phyloP scores from a whole-genome alignment of 2,329 filamentous ascomycete genomes.

The Beauveria caledonica region DNA sequence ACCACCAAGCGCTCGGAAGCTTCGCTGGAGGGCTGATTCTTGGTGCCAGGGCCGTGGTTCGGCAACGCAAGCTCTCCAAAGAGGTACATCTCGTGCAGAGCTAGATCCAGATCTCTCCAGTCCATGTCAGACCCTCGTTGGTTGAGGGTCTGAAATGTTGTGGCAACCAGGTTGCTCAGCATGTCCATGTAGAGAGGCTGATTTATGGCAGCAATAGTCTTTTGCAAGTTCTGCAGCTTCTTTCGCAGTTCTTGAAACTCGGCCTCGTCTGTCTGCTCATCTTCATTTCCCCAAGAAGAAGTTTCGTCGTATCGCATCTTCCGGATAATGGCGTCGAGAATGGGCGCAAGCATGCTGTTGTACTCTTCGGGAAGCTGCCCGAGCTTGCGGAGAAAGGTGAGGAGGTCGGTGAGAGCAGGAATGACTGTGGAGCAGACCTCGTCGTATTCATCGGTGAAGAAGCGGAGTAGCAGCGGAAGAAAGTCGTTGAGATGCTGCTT shows the following conservation, averaged over 20 bases:
- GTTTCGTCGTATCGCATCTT: constrained; percentile 99
- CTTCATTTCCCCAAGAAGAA: constrained; percentile 84
- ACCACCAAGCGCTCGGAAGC: constrained; percentile 75
- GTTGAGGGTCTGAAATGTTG: constrained; percentile 74
- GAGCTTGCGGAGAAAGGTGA: constrained; percentile 82
- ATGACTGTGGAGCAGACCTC: constrained; percentile 96
- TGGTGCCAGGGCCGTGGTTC: constrained; percentile 77
- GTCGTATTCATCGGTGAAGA: constrained; percentile 97
- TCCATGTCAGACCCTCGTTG: constrained; percentile 68
- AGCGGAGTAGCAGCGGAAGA: constrained; percentile 77
- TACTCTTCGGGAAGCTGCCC: constrained; percentile 66
- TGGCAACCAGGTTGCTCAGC: constrained; percentile 78
- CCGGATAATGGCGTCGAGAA: constrained; percentile 81
- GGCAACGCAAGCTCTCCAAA: constrained; percentile 92
- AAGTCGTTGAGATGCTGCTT: constrained; percentile 78
- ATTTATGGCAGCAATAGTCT: constrained; percentile 84
- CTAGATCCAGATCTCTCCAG: constrained; percentile 92
- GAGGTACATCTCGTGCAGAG: constrained; percentile 88
- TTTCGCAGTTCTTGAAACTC: constrained; percentile 95
- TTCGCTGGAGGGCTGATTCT: constrained; percentile 70
- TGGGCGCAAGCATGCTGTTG: constrained; percentile 73
- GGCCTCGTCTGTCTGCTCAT: constrained; percentile 91
- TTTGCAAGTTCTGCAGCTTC: constrained; percentile 81
- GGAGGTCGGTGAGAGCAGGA: constrained; percentile 81
- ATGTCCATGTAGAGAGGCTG: constrained; percentile 83